Evolutionary conservation across 2,329 filamentous ascomycete genomes (phyloP), one percentile per base, ranked within the genome.

Genomic region (Aurifilum marmelostoma): DNA sequence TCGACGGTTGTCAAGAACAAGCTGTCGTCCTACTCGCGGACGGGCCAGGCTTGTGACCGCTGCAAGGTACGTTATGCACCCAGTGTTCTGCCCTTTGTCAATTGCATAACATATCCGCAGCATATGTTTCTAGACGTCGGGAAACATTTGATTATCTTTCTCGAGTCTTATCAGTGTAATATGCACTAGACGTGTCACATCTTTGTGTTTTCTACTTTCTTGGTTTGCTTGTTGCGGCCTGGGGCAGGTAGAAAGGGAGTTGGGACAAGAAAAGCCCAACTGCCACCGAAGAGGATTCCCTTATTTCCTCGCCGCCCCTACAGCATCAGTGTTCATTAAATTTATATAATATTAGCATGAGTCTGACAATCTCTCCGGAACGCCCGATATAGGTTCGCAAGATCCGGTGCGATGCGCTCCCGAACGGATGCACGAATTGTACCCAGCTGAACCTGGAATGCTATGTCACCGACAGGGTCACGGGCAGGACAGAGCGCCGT

Each of bases 401-500:
- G 81, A 97, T 97, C 75, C 89, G 92, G 76, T 97, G 93, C 83
- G 93, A 97, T 82, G 91, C 89, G 66, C 84, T 91, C 54, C 88
- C 91, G 41, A 90, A 92, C 73, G 93, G 92, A 72, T 97, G 93
- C 81, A 92, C 92, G 71, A 91, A 92, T 75, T 97, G 93, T 81
- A 82, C 88, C 74, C 89, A 91, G 79, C 91, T 92, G 77, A 89
- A 88, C 72, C 88, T 91, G 74, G 88, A 92, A 76, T 97, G 93
- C 81, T 90, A 88, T 80, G 94, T 94, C 66, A 97, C 93, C 69
- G 93, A 97, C 79, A 89, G 93, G 74, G 93, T 96, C 76, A 94
- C 92, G 3, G 92, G 93, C 69, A 90, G 91, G 72, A 92, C 93
- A 64, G 91, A 92, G 70, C 88, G 89, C 68, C 85, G 93, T 74